Conservation (phyloP, 768 basidiomycete species). For the Naematelia encephala region DNA sequence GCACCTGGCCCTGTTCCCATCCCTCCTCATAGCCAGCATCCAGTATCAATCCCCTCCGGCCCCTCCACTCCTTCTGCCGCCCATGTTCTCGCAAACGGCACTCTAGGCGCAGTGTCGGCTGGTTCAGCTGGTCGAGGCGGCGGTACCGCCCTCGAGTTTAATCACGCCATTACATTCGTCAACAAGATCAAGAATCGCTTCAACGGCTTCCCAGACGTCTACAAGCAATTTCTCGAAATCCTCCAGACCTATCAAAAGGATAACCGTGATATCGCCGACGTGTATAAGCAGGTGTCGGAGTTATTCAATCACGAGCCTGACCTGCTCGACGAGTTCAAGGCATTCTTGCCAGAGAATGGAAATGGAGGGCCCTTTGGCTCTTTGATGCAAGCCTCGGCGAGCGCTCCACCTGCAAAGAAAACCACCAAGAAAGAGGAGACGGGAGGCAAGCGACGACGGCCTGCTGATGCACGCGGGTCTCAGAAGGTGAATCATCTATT, state of each 20-base stretch:
- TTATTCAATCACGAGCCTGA: slow-evolving; percentile 51
- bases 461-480: slow-evolving; percentile 1
- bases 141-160: slow-evolving; percentile 44
- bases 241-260: slow-evolving; percentile 58
- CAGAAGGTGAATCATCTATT: slow-evolving; percentile 29
- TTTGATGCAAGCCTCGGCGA: slow-evolving; percentile 33
- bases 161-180: slow-evolving; percentile 95
- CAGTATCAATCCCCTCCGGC: slow-evolving; percentile 25
- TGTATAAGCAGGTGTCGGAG: slow-evolving; percentile 52
- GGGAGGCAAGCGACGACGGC: slow-evolving; percentile 30
- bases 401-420: slow-evolving; percentile 21
- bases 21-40: slow-evolving; percentile 20
- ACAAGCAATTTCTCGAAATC: slow-evolving; percentile 56
- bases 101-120: slow-evolving; percentile 6
- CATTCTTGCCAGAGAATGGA: slow-evolving; percentile 50
- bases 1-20: slow-evolving; percentile 16
- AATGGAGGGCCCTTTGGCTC: slow-evolving; percentile 29
- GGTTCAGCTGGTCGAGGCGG: slow-evolving; percentile 13
- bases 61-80: slow-evolving; percentile 44
- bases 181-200: slow-evolving; percentile 97
- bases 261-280: slow-evolving; percentile 58
- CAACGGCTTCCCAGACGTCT: slow-evolving; percentile 78
- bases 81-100: slow-evolving; percentile 38
- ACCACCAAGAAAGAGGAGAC: slow-evolving; percentile 28
- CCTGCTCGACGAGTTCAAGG: slow-evolving; percentile 51